Base-by-base conservation (phyloP, 306 rosid species). In the Sesbania bispinosa region DNA sequence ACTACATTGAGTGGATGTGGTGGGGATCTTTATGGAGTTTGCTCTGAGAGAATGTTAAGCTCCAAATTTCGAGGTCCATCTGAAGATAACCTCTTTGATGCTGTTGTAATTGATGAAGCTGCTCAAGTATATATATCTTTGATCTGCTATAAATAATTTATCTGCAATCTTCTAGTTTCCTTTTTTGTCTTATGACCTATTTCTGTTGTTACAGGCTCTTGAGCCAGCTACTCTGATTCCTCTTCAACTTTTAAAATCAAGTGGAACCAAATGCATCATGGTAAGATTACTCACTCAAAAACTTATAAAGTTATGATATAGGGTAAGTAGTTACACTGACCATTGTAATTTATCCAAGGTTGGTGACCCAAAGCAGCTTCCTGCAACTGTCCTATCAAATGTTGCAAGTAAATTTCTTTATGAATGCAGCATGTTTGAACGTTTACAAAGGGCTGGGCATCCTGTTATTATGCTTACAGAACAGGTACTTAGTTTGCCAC, bases 311-410 rank as follows among this genome's bases (percentile, higher is more conserved):
- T 59, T 78, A 38, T 71, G 77, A 16, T 62, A 39, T 69, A 6
- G 38, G 47, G 46, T 58, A 47, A 71, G 74, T 68, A 71, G 59
- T 78, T 69, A 77, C 36, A 62, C 85, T 87, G 73, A 81, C 54
- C 7, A 52, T 79, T 30, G 52, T 61, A 50, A 79, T 84, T 64
- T 80, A 47, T 74, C n/a, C 61, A 79, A 94, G 98, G 98, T 94
- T 66, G 98, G 97, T 32, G 98, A 94, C 74, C 98, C 98, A 38
- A 94, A 94, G 89, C 98, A 94, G 87, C 98, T 94, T 79, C 98
- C 98, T 58, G 98, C 97, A 70, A 90, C 98, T 19, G 95, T 94
- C 42, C 88, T 94, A 51, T 94, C 98, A 63, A 94, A 85, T 76
- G 81, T 89, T 46, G 97, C 97, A 3, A 89, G 96, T 77, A 94